Evolutionary conservation across 306 rosid species (phyloP), one percentile per base, ranked within the genome.

Genomic region (Vigna unguiculata): DNA sequence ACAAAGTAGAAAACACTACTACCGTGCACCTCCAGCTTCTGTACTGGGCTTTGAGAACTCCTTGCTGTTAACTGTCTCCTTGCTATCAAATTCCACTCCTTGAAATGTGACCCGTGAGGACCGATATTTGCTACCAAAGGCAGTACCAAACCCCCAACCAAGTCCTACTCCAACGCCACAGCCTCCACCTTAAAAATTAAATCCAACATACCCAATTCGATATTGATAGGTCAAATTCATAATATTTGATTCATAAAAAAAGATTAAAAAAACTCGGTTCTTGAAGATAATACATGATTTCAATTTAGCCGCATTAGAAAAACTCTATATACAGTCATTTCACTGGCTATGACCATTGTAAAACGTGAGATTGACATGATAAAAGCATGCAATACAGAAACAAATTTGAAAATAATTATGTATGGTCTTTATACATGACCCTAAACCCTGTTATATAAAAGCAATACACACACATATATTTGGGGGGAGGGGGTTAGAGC

Each of bases 71-170:
- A 21, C 81, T 20, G 74, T 78, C 74, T 88, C 89, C 84, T 82
- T 86, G 17, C 74, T 77, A 64, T 82, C 84, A 55, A 91, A 86
- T 51, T 96, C 98, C 64, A 85, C 64, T 30, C 99, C 98, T 64
- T 89, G 88, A 77, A 89, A 96, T 72, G 79, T 85, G 78, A 86
- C 53, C 71, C 87, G 82, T 16, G 98, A 91, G 47, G 93, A 75
- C 66, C 93, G 84, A 85, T 92, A 96, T 84, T 88, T 86, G 57
- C 99, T 87, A 57, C 98, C 98, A 75, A 69, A 96, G 4, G 97
- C 99, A 77, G 90, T 85, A 62, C 99, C 98, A 78, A 92, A 92
- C 22, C 99, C 99, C 97, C 99, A 95, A 77, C 98, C 99, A 74
- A 95, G 97, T 83, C 99, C 99, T 48, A 95, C 82, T 80, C 99